Conservation (phyloP, 345 rosid species). For the Cochlearia excelsa region DNA sequence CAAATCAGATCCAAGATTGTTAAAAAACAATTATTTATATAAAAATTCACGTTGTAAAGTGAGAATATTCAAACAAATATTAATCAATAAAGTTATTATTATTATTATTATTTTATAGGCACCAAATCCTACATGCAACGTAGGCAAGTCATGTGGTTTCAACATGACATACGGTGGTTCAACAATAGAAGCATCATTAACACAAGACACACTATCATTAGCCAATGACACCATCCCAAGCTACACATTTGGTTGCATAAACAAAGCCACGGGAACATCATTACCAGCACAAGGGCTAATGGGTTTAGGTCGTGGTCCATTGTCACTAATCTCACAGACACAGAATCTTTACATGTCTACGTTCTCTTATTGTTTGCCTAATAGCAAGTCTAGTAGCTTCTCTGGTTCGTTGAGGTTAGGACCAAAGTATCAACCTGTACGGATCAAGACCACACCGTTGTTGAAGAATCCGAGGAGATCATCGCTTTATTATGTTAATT, state of each 20-base stretch:
- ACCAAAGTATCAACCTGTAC: slow-evolving; percentile 65
- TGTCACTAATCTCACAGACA: slow-evolving; percentile 76
- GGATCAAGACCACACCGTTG: slow-evolving; percentile 77
- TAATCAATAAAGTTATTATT: not conserved
- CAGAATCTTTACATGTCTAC: slow-evolving; percentile 65
- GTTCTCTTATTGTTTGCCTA: slow-evolving; percentile 91
- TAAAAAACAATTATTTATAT: not conserved
- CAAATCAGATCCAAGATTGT: slow-evolving; percentile 28
- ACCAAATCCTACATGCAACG: slow-evolving; percentile 61
- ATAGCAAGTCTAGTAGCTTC: slow-evolving; percentile 62
- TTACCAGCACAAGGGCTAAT: slow-evolving; percentile 80
- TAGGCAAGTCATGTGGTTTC: slow-evolving; percentile 55
- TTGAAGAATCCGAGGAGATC: slow-evolving; percentile 77
- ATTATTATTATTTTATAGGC: slow-evolving; percentile 40
- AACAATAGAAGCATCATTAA: slow-evolving; percentile 55
- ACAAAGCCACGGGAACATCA: slow-evolving; percentile 60
- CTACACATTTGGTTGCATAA: slow-evolving; percentile 87
- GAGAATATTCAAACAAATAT: not conserved
- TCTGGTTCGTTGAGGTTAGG: slow-evolving; percentile 89
- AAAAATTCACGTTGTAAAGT: slow-evolving; percentile 3
- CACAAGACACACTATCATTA: slow-evolving; percentile 62
- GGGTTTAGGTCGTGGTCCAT: slow-evolving; percentile 85
- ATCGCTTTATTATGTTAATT: slow-evolving; percentile 76
- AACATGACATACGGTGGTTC: slow-evolving; percentile 88
- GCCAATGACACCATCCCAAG: slow-evolving; percentile 53